These are phyloP conservation scores for Eucalyptus cloeziana DNA, from an alignment of 345 rosid species.

Conservation along the genomic window DNA sequence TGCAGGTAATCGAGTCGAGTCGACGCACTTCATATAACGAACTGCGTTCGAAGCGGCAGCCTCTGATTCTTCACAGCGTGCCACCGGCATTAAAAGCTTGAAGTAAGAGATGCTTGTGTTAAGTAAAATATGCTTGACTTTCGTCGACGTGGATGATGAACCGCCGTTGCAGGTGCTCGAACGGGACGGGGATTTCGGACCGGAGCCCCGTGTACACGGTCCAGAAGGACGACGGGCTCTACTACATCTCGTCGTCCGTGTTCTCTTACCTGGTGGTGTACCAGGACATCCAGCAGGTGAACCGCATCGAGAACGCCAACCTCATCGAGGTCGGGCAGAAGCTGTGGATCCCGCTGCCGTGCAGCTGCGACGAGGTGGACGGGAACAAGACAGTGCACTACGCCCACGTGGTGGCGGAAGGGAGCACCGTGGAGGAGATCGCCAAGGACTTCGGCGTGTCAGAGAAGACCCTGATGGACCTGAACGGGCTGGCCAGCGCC, in stretches of 20 bases:
- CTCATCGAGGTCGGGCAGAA: slow-evolving; percentile 11
- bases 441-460: slow-evolving; percentile 32
- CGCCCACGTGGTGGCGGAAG: slow-evolving; percentile 33
- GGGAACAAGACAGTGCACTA: slow-evolving; percentile 39
- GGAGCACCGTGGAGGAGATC: slow-evolving; percentile 29
- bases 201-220: slow-evolving; percentile 31
- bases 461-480: slow-evolving; percentile 3
- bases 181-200: slow-evolving; percentile 39
- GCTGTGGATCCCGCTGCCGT: slow-evolving; percentile 54
- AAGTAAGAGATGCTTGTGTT: neutral
- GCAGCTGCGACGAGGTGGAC: slow-evolving; percentile 46
- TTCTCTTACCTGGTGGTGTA: slow-evolving; percentile 10
- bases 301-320: slow-evolving; percentile 4
- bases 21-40: neutral
- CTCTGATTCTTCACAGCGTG: no score
- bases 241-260: slow-evolving; percentile 14
- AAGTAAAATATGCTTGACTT: neutral
- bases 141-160: no score
- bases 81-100: neutral
- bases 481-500: slow-evolving; percentile 27
- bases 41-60: neutral
- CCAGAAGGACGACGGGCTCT: slow-evolving; percentile 19
- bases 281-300: slow-evolving; percentile 18
- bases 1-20: slow-evolving; percentile 10
- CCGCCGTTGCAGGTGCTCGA: slow-evolving; percentile 34